Conservation (phyloP, 768 basidiomycete genomes). For the Auricularia auricula-judae region DNA sequence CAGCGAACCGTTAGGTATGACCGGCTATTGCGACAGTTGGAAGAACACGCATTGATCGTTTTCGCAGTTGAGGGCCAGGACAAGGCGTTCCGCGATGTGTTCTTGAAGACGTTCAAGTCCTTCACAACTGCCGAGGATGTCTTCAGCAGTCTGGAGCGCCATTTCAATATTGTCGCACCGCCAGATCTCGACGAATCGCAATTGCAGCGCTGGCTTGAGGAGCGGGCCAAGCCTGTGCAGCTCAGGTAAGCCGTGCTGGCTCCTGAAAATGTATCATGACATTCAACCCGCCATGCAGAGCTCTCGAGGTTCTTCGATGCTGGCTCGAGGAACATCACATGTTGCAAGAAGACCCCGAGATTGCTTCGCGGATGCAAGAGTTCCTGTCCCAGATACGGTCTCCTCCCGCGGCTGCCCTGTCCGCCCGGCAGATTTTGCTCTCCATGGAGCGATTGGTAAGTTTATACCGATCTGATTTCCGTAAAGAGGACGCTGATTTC, state of each 20-base stretch:
- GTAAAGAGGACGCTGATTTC: neutral
- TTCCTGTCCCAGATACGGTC: slow-evolving; percentile 35
- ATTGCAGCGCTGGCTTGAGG: slow-evolving; percentile 52
- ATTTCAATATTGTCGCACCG: slow-evolving; percentile 36
- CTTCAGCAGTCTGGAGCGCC: slow-evolving; percentile 59
- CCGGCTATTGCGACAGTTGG: neutral
- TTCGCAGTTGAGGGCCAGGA: slow-evolving; percentile 6
- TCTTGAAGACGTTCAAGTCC: slow-evolving; percentile 75
- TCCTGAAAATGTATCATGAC: neutral
- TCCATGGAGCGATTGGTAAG: slow-evolving; percentile 47
- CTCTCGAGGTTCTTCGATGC: slow-evolving; percentile 26
- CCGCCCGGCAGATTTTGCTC: slow-evolving; percentile 39
- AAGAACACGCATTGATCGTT: neutral
- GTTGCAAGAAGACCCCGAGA: slow-evolving; percentile 51
- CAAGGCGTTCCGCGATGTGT: slow-evolving; percentile 38
- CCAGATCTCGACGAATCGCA: slow-evolving; percentile 36
- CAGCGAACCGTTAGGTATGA: slow-evolving; percentile 48
- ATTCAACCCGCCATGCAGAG: neutral
- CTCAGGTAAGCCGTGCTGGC: slow-evolving; percentile 28
- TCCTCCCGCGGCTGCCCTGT: slow-evolving; percentile 30
- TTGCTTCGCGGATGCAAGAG: slow-evolving; percentile 42
- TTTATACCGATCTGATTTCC: neutral
- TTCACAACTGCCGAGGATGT: slow-evolving; percentile 61
- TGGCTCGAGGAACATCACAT: slow-evolving; percentile 57
- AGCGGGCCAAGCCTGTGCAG: slow-evolving; percentile 52